Conservation (phyloP, 2,329 filamentous ascomycete genomes). For the Paraphaeosphaeria minitans region DNA sequence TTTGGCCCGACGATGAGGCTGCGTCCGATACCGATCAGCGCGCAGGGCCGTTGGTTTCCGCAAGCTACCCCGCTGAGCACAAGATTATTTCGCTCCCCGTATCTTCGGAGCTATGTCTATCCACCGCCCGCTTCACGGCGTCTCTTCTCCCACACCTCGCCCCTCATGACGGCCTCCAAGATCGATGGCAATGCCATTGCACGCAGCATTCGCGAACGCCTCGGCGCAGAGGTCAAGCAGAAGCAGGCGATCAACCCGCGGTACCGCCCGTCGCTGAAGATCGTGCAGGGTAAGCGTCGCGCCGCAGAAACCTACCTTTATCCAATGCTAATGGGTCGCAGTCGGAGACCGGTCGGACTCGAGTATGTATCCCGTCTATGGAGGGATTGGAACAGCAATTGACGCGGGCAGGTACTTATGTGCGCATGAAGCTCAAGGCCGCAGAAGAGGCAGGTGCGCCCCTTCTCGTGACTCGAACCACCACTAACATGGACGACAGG, state of each 20-base stretch:
- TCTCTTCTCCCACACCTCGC: slow-evolving; percentile 58
- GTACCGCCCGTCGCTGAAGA: slow-evolving; percentile 88
- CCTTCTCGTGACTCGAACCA: not conserved
- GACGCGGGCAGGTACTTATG: slow-evolving; percentile 77
- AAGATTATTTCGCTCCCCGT: slow-evolving; percentile 30
- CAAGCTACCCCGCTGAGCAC: slow-evolving; percentile 39
- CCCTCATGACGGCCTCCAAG: slow-evolving; percentile 82
- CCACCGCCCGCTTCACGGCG: slow-evolving; percentile 22
- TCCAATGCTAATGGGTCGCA: slow-evolving; percentile 43
- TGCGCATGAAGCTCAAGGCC: slow-evolving; percentile 99
- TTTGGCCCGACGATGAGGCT: slow-evolving; percentile 32
- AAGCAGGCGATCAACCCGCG: slow-evolving; percentile 82
- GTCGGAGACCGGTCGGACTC: slow-evolving; percentile 94
- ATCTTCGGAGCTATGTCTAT: slow-evolving; percentile 6
- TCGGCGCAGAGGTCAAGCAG: slow-evolving; percentile 79
- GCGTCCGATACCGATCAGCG: slow-evolving; percentile 38
- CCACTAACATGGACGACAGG: slow-evolving; percentile 57
- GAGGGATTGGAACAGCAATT: slow-evolving; percentile 24
- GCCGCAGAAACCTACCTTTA: not conserved
- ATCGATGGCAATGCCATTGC: slow-evolving; percentile 97
- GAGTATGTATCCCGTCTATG: slow-evolving; percentile 61
- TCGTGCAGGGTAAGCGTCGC: slow-evolving; percentile 79
- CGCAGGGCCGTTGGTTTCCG: slow-evolving; percentile 35
- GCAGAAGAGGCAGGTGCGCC: slow-evolving; percentile 74
- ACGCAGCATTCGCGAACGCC: slow-evolving; percentile 82